These are phyloP conservation scores for Cladosporium halotolerans DNA, from an alignment of 2,329 filamentous ascomycete species.

Conservation along the genomic window DNA sequence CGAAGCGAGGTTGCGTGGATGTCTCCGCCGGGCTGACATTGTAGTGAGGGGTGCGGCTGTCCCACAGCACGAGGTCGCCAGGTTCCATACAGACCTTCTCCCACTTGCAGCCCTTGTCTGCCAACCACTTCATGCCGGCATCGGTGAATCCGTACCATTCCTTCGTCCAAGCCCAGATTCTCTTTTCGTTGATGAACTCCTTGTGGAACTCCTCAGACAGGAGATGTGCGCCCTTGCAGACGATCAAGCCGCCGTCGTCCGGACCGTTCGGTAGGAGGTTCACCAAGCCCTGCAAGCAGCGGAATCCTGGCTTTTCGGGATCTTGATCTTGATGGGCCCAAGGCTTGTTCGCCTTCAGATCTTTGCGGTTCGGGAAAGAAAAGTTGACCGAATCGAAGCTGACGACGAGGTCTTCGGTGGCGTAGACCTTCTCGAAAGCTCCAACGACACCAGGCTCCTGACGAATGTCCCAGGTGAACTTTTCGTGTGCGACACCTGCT, in stretches of 20 bases:
- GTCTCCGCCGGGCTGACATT: slow-evolving; percentile 18
- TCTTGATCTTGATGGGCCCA: slow-evolving; percentile 39
- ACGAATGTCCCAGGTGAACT: slow-evolving; percentile 37
- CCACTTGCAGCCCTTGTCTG: slow-evolving; percentile 16
- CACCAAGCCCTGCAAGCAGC: slow-evolving; percentile 48
- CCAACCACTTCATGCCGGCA: slow-evolving; percentile 21
- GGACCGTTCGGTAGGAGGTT: slow-evolving; percentile 37
- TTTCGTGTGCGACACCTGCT: slow-evolving; percentile 31
- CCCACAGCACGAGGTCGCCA: slow-evolving; percentile 24
- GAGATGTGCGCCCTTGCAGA: slow-evolving; percentile 29
- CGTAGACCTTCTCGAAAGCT: slow-evolving; percentile 34
- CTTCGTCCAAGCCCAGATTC: slow-evolving; percentile 13
- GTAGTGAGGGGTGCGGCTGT: slow-evolving; percentile 24
- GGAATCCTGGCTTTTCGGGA: slow-evolving; percentile 40
- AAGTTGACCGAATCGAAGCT: slow-evolving; percentile 46
- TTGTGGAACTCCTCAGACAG: slow-evolving; percentile 31
- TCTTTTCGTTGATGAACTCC: slow-evolving; percentile 21
- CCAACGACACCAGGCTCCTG: slow-evolving; percentile 36
- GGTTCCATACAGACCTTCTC: slow-evolving; percentile 23
- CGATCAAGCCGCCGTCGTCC: slow-evolving; percentile 35
- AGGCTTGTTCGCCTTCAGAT: background rate
- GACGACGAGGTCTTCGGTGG: slow-evolving; percentile 42
- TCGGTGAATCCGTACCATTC: slow-evolving; percentile 28
- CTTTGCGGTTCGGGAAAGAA: slow-evolving; percentile 32
- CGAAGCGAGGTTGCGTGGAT: slow-evolving; percentile 19